phyloP scores from a whole-genome alignment of 768 basidiomycete genomes.

The Floccularia luteovirens region DNA sequence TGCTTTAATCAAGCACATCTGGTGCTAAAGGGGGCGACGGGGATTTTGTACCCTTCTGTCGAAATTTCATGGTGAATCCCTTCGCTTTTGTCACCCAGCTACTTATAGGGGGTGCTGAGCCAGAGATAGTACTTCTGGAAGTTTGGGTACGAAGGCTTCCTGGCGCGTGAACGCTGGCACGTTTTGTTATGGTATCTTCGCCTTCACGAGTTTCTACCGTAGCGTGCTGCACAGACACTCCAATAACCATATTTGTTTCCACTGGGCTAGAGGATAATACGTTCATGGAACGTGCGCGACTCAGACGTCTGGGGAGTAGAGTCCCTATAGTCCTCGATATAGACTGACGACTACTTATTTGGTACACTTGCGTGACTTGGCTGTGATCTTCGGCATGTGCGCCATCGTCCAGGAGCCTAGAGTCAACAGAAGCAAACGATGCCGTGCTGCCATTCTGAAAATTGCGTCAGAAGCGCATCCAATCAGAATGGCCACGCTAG shows the following conservation, averaged over 20 bases:
- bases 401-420: constrained; percentile 24
- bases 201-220: constrained; percentile 22
- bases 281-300: constrained; percentile 31
- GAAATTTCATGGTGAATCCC: constrained; percentile 33
- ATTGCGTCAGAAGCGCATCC: constrained; percentile 7
- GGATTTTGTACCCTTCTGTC: constrained; percentile 23
- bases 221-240: constrained; percentile 40
- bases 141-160: constrained; percentile 24
- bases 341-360: constrained; percentile 33
- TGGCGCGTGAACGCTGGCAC: constrained; percentile 23
- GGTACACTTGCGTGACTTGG: constrained; percentile 42
- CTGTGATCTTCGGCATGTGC: constrained; percentile 31
- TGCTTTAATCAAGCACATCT: background rate
- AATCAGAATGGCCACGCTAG: background rate
- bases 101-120: constrained; percentile 11
- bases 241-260: constrained; percentile 31
- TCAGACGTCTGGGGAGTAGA: constrained; percentile 38
- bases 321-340: constrained; percentile 32
- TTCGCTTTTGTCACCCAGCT: constrained; percentile 29
- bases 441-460: constrained; percentile 34
- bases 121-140: constrained; percentile 21
- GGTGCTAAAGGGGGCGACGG: background rate
- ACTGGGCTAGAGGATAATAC: constrained; percentile 21
- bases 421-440: constrained; percentile 34
- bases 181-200: constrained; percentile 10